Conservation (phyloP, 352 stramenopile species). For the Phytophthora melonis region DNA sequence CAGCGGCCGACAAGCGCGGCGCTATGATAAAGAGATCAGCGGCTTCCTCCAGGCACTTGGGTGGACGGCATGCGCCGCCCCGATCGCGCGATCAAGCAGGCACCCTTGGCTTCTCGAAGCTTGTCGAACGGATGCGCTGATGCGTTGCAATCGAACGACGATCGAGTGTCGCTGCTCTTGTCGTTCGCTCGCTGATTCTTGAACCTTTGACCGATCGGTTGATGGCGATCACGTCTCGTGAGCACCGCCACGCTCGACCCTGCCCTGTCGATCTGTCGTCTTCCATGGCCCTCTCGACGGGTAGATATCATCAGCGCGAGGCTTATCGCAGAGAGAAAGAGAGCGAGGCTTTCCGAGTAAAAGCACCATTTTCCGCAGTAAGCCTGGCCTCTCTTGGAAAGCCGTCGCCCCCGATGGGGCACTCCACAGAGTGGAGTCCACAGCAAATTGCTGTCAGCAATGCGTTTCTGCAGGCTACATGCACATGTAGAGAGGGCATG, state of each 20-base stretch:
- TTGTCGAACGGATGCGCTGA: constrained; percentile 29
- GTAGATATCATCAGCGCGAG: too few relatives aligned
- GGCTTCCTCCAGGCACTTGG: neutral
- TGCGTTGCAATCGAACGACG: constrained; percentile 30
- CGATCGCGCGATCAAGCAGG: constrained; percentile 9
- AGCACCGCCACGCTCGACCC: too few relatives aligned
- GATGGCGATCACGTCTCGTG: constrained; percentile 12
- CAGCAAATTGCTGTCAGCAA: too few relatives aligned
- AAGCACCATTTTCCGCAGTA: too few relatives aligned
- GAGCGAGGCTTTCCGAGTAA: too few relatives aligned
- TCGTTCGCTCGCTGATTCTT: constrained; percentile 6
- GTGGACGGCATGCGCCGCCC: neutral
- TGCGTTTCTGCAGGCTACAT: neutral
- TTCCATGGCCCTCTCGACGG: too few relatives aligned
- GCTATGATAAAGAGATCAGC: neutral
- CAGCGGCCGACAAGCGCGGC: neutral
- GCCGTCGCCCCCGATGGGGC: too few relatives aligned
- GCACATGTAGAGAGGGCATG: neutral
- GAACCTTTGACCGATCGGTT: constrained; percentile 22
- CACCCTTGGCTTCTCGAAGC: constrained; percentile 16
- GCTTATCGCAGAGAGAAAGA: too few relatives aligned
- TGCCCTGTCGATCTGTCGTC: too few relatives aligned
- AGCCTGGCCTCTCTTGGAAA: neutral
- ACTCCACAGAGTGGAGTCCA: neutral
- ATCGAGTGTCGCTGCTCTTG: neutral